These are phyloP conservation scores for Turnera subulata DNA, from an alignment of 345 rosid genomes.

Conservation along the genomic window DNA sequence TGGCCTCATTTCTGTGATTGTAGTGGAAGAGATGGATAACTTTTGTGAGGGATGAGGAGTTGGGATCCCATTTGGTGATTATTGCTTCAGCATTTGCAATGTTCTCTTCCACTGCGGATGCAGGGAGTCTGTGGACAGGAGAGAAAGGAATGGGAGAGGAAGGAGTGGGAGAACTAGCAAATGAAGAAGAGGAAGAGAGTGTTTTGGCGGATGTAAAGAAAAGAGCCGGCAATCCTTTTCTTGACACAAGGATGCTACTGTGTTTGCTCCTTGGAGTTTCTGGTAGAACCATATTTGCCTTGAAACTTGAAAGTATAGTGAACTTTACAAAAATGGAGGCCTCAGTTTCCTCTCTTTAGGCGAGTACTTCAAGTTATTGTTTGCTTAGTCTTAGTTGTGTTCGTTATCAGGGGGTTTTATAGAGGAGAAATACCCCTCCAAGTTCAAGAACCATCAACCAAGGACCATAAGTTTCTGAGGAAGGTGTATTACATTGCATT, in stretches of 20 bases:
- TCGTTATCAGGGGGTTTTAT: conserved; percentile 1
- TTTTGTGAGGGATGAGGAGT: conserved; percentile 33
- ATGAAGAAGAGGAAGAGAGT: conserved; percentile 16
- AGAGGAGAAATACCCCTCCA: conserved; percentile 3
- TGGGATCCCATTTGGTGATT: conserved; percentile 56
- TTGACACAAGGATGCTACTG: background rate
- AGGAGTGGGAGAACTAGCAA: conserved; percentile 13
- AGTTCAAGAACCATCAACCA: no score
- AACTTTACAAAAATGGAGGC: background rate
- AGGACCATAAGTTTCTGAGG: background rate
- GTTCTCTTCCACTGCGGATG: conserved; percentile 43
- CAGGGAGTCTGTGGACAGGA: conserved; percentile 21
- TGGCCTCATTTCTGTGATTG: conserved; percentile 42
- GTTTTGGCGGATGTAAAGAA: background rate
- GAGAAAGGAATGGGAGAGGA: conserved; percentile 17
- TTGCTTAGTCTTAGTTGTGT: background rate
- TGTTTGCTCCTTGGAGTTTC: conserved; percentile 1
- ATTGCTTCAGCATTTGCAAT: conserved; percentile 42
- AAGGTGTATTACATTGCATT: background rate
- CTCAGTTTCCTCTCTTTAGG: no score
- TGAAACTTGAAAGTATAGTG: background rate
- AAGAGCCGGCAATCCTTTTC: conserved; percentile 1
- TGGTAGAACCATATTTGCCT: background rate
- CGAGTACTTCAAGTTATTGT: background rate
- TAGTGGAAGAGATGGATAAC: conserved; percentile 35